Base-by-base conservation (phyloP, 768 basidiomycete genomes). In the Daedalea quercina region DNA sequence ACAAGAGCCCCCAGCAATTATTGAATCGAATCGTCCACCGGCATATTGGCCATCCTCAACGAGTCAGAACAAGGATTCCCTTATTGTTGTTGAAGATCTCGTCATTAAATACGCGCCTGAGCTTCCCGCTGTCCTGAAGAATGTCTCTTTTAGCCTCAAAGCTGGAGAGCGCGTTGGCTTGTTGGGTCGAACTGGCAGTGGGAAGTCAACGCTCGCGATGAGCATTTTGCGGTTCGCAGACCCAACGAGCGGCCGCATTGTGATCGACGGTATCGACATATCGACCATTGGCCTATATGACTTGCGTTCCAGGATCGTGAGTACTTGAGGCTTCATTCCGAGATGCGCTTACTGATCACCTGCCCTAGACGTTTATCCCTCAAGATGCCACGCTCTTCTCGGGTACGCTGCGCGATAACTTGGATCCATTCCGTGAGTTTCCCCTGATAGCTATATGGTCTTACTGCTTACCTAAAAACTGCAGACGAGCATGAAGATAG, bases 1-100 rank as follows among this genome's bases (percentile, higher is more conserved):
- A 0, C 90, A 92, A 65, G 92, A 95, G 63, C 87, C 94, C 0
- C 82, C 90, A 2, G 75, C 84, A 0, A 63, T 86, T 53, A 85
- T 93, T 46, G 85, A 91, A 57, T 76, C 77, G 0, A 79, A 77
- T 52, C 80, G 89, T 7, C 85, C 84, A 1, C 94, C 94, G 0
- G 94, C 93, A 0, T 94, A 94, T 62, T 96, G 94, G 94, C 94
- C 94, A 0, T 91, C 91, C 0, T 82, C 76, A 53, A 73, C 83
- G 17, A 77, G 75, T 45, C 52, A 60, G 28, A 65, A 68, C 46
- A 71, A 77, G 8, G 73, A 82, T 25, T 63, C 74, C 3, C 71
- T 94, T 23, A 61, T 96, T 26, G 67, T 69, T 1, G 87, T 90
- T 0, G 84, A 93, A 58, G 78, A 93, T 56, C 71, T 95, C 24